Base-by-base conservation (phyloP, 768 basidiomycete genomes). In the Rhodotorula babjevae region DNA sequence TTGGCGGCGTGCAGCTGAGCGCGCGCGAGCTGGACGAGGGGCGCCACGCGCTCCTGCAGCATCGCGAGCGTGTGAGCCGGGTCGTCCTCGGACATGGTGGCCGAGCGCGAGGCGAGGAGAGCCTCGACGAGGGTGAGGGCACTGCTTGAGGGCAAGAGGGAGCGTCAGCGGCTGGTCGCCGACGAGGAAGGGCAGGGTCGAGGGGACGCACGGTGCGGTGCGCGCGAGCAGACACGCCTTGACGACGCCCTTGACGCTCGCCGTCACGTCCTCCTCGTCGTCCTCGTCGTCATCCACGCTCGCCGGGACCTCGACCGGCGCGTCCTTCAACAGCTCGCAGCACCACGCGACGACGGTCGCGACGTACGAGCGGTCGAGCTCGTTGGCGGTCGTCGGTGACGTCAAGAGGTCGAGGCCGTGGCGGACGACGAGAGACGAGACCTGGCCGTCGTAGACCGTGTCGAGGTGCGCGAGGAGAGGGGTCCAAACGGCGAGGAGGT, bases 391-490 rank as follows among this genome's bases (percentile, higher is more conserved):
- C 2, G 42, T 6, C 42, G 46, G 7, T 29, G 40, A 46, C 25
- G 63, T 52, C 36, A 44, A 5, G 49, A 55, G 6, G 66, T 27
- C 57, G 63, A 59, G 50, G 29, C 49, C n/a, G 42, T 60, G 31
- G n/a, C 63, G 57, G 16, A n/a, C 60, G 62, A 56, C 33, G 53
- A 27, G 44, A 44, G 21, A 49, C 56, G 49, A 64, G 65, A 23
- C 14, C n/a, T n/a, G 5, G 29, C 16, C n/a, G 60, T 44, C 42
- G 60, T 44, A 47, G 14, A n/a, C 16, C 0, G 21, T 3, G 56
- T 72, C 71, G 61, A 72, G 63, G 53, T 61, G 71, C 27, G 71
- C 23, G 49, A 75, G 67, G 50, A 75, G 60, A 2, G 60, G 60
- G 27, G 27, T 46, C 60, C 60, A 61, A 2, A 61, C 42, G 19